Conservation (phyloP, 805 yeast species). For the Metschnikowia amazonensis region DNA sequence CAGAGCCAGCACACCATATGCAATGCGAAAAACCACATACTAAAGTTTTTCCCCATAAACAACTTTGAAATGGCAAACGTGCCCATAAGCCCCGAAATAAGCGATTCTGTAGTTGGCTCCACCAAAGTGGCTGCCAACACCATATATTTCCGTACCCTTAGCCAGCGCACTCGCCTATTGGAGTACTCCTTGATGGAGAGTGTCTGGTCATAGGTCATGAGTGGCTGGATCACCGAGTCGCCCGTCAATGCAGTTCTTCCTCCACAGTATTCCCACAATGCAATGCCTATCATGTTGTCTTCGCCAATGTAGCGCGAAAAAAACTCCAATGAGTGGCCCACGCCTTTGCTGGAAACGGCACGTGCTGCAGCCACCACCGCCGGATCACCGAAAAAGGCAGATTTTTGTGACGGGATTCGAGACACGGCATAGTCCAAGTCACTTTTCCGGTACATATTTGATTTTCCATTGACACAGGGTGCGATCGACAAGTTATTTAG, state of each 20-base stretch:
- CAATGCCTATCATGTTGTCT: constrained; percentile 88
- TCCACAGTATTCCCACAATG: constrained; percentile 64
- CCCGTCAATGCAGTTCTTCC: constrained; percentile 76
- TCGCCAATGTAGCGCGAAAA: constrained; percentile 85
- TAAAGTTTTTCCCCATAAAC: constrained; percentile 28
- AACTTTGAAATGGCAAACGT: constrained; percentile 52
- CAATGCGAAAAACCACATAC: constrained; percentile 36
- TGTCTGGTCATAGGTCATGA: constrained; percentile 32
- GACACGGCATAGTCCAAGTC: constrained; percentile 59
- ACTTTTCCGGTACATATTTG: constrained; percentile 69
- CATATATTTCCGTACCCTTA: constrained; percentile 83
- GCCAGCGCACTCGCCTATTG: constrained; percentile 74
- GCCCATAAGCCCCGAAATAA: constrained; percentile 66
- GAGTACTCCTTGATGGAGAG: constrained; percentile 52
- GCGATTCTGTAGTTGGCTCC: constrained; percentile 82
- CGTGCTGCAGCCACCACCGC: constrained; percentile 31
- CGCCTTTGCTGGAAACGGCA: constrained; percentile 25
- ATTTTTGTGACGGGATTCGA: constrained; percentile 26
- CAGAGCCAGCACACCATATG: constrained; percentile 63
- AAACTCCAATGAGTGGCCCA: constrained; percentile 54
- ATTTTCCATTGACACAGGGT: constrained; percentile 90
- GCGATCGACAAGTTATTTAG: constrained; percentile 72
- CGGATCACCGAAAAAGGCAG: constrained; percentile 30
- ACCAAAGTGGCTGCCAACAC: constrained; percentile 77
- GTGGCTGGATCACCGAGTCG: constrained; percentile 77